Conservation (phyloP, 2,329 filamentous ascomycete genomes). For the Metarhizium brunneum region DNA sequence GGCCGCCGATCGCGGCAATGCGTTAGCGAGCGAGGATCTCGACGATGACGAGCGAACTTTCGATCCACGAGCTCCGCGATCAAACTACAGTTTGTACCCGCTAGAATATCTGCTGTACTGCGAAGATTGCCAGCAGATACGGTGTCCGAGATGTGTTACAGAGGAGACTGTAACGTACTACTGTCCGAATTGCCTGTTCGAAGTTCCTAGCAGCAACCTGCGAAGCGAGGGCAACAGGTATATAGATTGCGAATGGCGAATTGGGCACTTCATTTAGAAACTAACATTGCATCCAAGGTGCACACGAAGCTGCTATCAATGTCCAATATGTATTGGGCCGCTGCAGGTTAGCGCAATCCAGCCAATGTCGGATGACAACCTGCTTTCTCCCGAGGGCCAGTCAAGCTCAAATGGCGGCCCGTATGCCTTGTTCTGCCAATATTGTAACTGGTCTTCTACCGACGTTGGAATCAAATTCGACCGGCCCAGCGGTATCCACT, state of each 20-base stretch:
- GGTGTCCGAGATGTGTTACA: slow-evolving; percentile 81
- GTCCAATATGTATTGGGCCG: slow-evolving; percentile 77
- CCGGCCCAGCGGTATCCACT: slow-evolving; percentile 76
- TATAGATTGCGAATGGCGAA: neutral
- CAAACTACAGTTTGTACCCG: slow-evolving; percentile 87
- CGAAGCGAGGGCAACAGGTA: slow-evolving; percentile 91
- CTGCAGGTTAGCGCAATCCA: slow-evolving; percentile 67
- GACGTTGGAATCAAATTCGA: slow-evolving; percentile 89
- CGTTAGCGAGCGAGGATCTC: slow-evolving; percentile 20
- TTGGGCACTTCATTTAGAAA: neutral
- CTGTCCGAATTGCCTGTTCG: slow-evolving; percentile 91
- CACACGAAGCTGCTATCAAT: slow-evolving; percentile 91
- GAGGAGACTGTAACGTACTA: slow-evolving; percentile 95
- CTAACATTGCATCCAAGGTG: slow-evolving; percentile 46
- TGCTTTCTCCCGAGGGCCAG: slow-evolving; percentile 31
- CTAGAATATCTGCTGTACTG: slow-evolving; percentile 93
- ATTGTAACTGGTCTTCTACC: slow-evolving; percentile 86
- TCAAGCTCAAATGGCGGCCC: slow-evolving; percentile 34
- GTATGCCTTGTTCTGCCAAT: slow-evolving; percentile 76
- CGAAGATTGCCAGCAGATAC: slow-evolving; percentile 93
- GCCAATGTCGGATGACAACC: slow-evolving; percentile 34
- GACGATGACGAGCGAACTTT: slow-evolving; percentile 70
- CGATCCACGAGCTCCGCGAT: slow-evolving; percentile 73
- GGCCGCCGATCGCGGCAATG: slow-evolving; percentile 21
- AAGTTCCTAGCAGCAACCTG: slow-evolving; percentile 87